Evolutionary conservation across 1,284 basidiomycete species (phyloP), one percentile per base, ranked within the genome.

Genomic region (Peniophora sp.): DNA sequence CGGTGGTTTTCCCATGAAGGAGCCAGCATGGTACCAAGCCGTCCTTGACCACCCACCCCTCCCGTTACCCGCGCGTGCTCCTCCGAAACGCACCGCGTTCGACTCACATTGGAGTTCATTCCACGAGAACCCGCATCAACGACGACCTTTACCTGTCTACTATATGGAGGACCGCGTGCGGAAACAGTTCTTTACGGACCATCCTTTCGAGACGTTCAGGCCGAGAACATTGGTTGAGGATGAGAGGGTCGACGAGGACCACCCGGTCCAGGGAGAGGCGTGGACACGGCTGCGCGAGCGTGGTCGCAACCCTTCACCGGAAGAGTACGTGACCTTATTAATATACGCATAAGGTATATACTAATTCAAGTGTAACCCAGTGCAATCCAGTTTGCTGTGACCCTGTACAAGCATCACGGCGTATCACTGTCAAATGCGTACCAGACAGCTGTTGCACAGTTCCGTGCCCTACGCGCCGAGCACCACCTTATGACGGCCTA

Each of bases 121-220:
- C 59, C 56, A 44, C 41, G 54, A 55, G 66, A 51, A 71, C 73
- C 54, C 61, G 73, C 55, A 66, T 72, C 58, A 79, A 53, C 72
- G 77, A 12, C 70, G 71, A 12, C 83, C 89, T 0, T 60, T 79
- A 52, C 77, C 81, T 10, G 79, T 98, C 53, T 74, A 79, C 47
- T 97, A 96, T 66, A 59, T 89, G 25, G 92, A 95, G 64, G 96
- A 99, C 68, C 75, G 79, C 53, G 74, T 98, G 50, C 83, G 96
- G 45, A 75, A 83, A 50, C 91, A 92, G 66, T 99, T 99, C 77
- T 98, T 95, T 73, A 75, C 78, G 50, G 96, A 99, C 70, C 95
- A 97, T 64, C 94, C 96, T 2, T 98, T 97, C 65, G 95, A 99
- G 69, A 87, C 92, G 1, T 89, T 95, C 66, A 78, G 94, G 39